Percentiles rank a stretch among this genome's conserved stretches.
Conservation (phyloP, 257 asterid species). For the Penstemon barbatus region DNA sequence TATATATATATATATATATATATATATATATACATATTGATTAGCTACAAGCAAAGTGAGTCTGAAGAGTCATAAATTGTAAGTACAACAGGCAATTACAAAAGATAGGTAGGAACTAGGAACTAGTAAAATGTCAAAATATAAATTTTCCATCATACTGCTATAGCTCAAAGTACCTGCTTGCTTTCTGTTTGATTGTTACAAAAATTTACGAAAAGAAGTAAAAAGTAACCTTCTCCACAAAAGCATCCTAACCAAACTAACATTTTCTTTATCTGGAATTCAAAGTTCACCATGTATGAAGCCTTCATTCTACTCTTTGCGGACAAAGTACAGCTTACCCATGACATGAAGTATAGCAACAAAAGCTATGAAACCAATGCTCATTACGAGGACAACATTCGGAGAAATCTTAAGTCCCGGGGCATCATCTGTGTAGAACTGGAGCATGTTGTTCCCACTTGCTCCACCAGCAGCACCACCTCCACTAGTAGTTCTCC, state of each 20-base stretch:
- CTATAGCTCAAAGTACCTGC: slow-evolving; percentile 11
- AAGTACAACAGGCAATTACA: too few relatives aligned
- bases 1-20: too few relatives aligned
- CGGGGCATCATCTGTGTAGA: slow-evolving; percentile 73
- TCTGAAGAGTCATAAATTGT: too few relatives aligned
- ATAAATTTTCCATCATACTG: slow-evolving; percentile 3
- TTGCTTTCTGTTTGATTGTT: not conserved
- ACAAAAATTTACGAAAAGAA: slow-evolving; percentile 17
- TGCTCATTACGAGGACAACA: slow-evolving; percentile 70
- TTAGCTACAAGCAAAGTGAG: too few relatives aligned
- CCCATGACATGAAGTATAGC: slow-evolving; percentile 70
- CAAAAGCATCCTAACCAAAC: slow-evolving; percentile 1
- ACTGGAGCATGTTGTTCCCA: slow-evolving; percentile 66
- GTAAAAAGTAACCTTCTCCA: slow-evolving; percentile 15
- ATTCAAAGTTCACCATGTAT: slow-evolving; percentile 2
- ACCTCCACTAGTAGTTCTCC: slow-evolving; percentile 25
- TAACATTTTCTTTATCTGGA: not conserved
- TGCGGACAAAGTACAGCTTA: slow-evolving; percentile 63
- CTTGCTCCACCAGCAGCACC: slow-evolving; percentile 60
- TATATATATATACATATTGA: too few relatives aligned
- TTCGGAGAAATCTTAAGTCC: slow-evolving; percentile 70
- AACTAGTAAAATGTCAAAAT: slow-evolving; percentile 10
- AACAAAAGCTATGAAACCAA: slow-evolving; percentile 67
- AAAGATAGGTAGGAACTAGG: not conserved
- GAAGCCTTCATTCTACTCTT: slow-evolving; percentile 31